Percentiles rank a stretch among this genome's conserved stretches.
Evolutionary conservation across 2,329 filamentous ascomycete species (phyloP).

Genomic region (Sclerotinia minor): DNA sequence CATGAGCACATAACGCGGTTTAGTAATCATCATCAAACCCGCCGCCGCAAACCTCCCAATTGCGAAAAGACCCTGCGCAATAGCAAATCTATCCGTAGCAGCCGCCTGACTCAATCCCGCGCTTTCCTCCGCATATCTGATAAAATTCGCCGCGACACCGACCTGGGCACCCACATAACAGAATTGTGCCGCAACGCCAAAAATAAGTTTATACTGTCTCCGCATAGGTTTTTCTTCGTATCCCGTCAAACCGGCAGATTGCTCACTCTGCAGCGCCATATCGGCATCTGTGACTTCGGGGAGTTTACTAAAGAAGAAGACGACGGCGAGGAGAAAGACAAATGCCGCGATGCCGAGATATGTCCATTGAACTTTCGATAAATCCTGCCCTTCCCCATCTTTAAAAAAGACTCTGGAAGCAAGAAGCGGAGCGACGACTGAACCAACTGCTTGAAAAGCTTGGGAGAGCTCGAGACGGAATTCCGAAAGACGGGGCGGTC

Average conservation of each 20-base stretch:
- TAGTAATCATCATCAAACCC: constrained; percentile 59
- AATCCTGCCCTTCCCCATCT: constrained; percentile 41
- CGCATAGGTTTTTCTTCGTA: constrained; percentile 32
- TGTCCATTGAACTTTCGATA: constrained; percentile 73
- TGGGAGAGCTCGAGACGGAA: constrained; percentile 74
- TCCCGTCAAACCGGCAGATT: constrained; percentile 25
- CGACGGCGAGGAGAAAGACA: constrained; percentile 66
- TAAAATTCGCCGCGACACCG: constrained; percentile 26
- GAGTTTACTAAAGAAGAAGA: constrained; percentile 66
- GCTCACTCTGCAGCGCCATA: constrained; percentile 49
- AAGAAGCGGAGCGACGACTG: constrained; percentile 69
- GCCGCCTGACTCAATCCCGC: constrained; percentile 48
- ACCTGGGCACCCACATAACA: constrained; percentile 63
- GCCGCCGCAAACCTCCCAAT: constrained; percentile 70
- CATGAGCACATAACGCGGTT: constrained; percentile 67
- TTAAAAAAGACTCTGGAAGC: constrained; percentile 72
- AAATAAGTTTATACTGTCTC: constrained; percentile 57
- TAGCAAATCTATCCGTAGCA: constrained; percentile 65
- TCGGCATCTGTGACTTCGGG: constrained; percentile 54
- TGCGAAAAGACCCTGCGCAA: constrained; percentile 73
- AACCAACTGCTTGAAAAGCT: constrained; percentile 71
- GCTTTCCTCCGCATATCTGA: constrained; percentile 31
- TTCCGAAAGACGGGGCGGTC: constrained; percentile 71
- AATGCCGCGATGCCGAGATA: constrained; percentile 77
- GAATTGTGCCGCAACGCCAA: constrained; percentile 76